phyloP scores from a whole-genome alignment of 345 rosid species.

The Diplotaxis tenuifolia region DNA sequence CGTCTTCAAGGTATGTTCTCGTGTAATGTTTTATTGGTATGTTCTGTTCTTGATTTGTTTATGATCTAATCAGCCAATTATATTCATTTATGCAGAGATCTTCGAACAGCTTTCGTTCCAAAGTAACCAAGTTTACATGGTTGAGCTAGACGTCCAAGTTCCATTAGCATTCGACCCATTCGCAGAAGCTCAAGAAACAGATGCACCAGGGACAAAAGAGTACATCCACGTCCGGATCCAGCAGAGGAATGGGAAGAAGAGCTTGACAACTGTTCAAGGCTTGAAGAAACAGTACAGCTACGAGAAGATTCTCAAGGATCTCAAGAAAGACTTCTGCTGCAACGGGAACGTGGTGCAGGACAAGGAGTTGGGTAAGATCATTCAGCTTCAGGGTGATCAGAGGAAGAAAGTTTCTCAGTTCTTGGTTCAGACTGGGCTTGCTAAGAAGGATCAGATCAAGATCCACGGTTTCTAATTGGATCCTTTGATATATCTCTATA shows the following conservation, averaged over 20 bases:
- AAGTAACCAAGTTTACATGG: constrained; percentile 64
- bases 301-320: constrained; percentile 72
- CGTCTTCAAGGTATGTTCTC: background rate
- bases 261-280: constrained; percentile 76
- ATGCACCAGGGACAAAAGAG: constrained; percentile 55
- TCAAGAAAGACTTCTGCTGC: constrained; percentile 82
- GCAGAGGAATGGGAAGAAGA: constrained; percentile 81
- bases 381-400: constrained; percentile 97
- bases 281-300: constrained; percentile 66
- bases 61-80: background rate
- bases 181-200: constrained; percentile 53
- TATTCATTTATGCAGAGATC: background rate
- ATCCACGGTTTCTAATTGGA: constrained; percentile 67
- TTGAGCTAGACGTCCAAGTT: constrained; percentile 56
- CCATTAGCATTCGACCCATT: constrained; percentile 73
- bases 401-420: constrained; percentile 68
- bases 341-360: constrained; percentile 87
- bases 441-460: constrained; percentile 75
- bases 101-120: background rate
- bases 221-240: constrained; percentile 71
- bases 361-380: constrained; percentile 80
- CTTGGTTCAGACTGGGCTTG: constrained; percentile 29
- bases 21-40: background rate
- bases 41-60: background rate
- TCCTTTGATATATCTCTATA: background rate